Evolutionary conservation across 192 early-diverging fungal genomes (phyloP), one percentile per base, ranked within the genome.

Genomic region (Umbelopsis isabellina): DNA sequence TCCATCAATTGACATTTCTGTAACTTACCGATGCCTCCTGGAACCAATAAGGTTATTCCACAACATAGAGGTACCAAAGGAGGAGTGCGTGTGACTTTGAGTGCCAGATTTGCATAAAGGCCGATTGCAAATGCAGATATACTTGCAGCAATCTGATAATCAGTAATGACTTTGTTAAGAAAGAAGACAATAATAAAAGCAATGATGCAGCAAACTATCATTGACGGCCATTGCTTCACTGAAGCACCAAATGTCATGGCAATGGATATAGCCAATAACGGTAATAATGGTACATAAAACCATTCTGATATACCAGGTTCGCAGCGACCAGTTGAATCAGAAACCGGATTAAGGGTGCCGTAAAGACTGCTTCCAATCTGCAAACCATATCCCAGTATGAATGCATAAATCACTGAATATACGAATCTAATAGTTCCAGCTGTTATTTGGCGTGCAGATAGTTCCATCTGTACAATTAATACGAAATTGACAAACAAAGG

Each of bases 371-470:
- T 72, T 21, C 76, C 76, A 22, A 78, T 58, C 22, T 87, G 81
- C 22, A 92, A 78, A 41, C 92, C 93, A 69, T 88, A 93, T 48
- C 91, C 93, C 16, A 93, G 79, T 65, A 92, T 83, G 67, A 94
- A 87, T 49, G 93, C 91, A 46, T 87, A 90, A 18, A 96, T 92
- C 6, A 78, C 52, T 16, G 76, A 61, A 53, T 78, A 78, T 18
- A 78, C 76, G 13, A 78, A 67, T 65, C 76, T 52, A 37, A 73
- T 73, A 0, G 93, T 89, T 37, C 96, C 96, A 1, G 92, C 89
- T 49, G 94, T 90, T 78, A 96, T 88, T 74, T 96, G 94, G 46
- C 91, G 84, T 25, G 93, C 91, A 21, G 91, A 87, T 72, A 97
- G 75, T 72, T 97, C 96, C 72, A 95, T 93, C 72, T 78, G 70